Evolutionary conservation across 768 basidiomycete genomes (phyloP).

Genomic region (Naganishia friedmannii): DNA sequence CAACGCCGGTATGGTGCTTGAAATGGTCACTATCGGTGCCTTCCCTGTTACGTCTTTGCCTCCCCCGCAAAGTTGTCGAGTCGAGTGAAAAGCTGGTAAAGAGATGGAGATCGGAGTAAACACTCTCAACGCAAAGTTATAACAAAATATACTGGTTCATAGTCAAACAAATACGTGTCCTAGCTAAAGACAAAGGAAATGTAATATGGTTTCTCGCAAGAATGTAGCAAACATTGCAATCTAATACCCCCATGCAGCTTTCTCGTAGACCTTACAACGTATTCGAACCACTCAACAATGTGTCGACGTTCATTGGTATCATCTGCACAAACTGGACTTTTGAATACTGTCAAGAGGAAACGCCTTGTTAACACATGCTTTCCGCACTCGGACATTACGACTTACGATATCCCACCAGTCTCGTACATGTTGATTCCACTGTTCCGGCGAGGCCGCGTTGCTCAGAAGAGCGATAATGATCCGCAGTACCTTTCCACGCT

Average conservation of each 20-base stretch:
- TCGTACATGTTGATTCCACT: slow-evolving; percentile 36
- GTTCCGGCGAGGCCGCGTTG: slow-evolving; percentile 29
- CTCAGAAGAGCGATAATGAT: slow-evolving; percentile 39
- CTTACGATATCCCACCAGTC: slow-evolving; percentile 47
- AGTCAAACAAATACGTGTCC: background rate
- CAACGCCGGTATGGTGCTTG: slow-evolving; percentile 43
- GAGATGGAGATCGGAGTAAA: background rate
- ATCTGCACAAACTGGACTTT: slow-evolving; percentile 41
- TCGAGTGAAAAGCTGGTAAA: background rate
- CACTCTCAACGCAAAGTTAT: background rate
- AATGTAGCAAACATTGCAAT: background rate
- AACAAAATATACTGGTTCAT: background rate
- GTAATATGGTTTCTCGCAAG: background rate
- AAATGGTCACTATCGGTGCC: slow-evolving; percentile 28
- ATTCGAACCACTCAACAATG: background rate
- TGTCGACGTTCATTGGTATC: slow-evolving; percentile 33
- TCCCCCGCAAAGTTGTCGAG: slow-evolving; percentile 24
- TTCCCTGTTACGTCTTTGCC: slow-evolving; percentile 24
- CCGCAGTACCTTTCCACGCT: slow-evolving; percentile 42
- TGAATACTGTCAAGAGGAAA: slow-evolving; percentile 31
- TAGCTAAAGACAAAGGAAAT: background rate
- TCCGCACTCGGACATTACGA: background rate
- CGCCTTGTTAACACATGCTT: background rate
- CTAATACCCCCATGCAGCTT: background rate
- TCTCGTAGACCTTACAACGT: background rate